Percentiles rank a stretch among this genome's conserved stretches.
phyloP scores from a whole-genome alignment of 768 basidiomycete species.

The Symmetrospora coprosmae region DNA sequence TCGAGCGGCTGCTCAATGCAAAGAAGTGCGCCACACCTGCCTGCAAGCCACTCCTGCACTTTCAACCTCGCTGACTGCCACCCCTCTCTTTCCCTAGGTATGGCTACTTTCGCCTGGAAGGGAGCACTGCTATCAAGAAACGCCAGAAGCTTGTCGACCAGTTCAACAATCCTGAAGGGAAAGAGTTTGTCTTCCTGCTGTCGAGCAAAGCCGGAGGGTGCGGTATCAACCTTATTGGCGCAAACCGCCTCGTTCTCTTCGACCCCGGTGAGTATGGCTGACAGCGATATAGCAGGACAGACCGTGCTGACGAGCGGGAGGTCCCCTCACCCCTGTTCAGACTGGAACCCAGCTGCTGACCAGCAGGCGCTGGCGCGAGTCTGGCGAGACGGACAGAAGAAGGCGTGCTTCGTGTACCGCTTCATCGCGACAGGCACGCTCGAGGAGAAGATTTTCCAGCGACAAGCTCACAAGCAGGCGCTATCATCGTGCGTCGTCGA shows the following conservation, averaged over 20 bases:
- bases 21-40: slow-evolving; percentile 19
- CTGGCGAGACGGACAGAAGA: slow-evolving; percentile 99
- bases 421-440: slow-evolving; percentile 77
- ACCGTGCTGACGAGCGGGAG: neutral
- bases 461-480: slow-evolving; percentile 90
- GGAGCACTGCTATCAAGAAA: slow-evolving; percentile 42
- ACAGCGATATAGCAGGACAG: neutral
- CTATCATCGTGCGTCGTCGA: slow-evolving; percentile 97
- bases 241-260: slow-evolving; percentile 57
- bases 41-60: too few species aligned
- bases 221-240: slow-evolving; percentile 85
- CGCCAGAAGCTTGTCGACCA: slow-evolving; percentile 76
- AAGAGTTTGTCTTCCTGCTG: slow-evolving; percentile 68
- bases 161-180: slow-evolving; percentile 53
- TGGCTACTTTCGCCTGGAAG: slow-evolving; percentile 30
- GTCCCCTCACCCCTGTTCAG: too few species aligned
- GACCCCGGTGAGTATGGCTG: slow-evolving; percentile 33
- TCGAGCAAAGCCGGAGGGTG: slow-evolving; percentile 93
- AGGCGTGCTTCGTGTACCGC: slow-evolving; percentile 98
- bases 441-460: slow-evolving; percentile 97
- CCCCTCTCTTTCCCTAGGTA: slow-evolving; percentile 15
- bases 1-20: slow-evolving; percentile 45
- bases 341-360: slow-evolving; percentile 97
- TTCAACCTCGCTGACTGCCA: too few species aligned
- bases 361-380: slow-evolving; percentile 96